Percentiles rank a stretch among this genome's conserved stretches.
Conservation (phyloP, 768 basidiomycete species). For the Kwoniella sp. region DNA sequence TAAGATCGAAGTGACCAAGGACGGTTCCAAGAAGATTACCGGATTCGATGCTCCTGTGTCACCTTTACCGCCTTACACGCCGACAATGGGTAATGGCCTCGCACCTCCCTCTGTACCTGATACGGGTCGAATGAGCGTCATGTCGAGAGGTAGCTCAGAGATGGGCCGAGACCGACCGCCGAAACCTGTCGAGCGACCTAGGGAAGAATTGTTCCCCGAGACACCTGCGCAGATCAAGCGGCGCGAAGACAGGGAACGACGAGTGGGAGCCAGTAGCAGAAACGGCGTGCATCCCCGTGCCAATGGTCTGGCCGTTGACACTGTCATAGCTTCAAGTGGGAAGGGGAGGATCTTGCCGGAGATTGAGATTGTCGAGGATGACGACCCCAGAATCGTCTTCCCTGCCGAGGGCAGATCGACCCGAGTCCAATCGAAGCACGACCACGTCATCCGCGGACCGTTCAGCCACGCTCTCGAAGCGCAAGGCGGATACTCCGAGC, state of each 20-base stretch:
- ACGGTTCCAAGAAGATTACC: slow-evolving; percentile 40
- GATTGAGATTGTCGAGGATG: slow-evolving; percentile 52
- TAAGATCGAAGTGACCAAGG: slow-evolving; percentile 29
- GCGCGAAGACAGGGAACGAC: slow-evolving; percentile 43
- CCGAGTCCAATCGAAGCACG: slow-evolving; percentile 38
- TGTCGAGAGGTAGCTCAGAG: slow-evolving; percentile 17
- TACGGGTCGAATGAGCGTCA: slow-evolving; percentile 5
- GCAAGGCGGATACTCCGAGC: slow-evolving; percentile 16
- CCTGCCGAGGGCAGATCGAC: slow-evolving; percentile 34
- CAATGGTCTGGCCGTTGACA: slow-evolving; percentile 29
- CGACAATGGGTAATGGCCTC: slow-evolving; percentile 10
- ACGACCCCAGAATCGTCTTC: slow-evolving; percentile 47
- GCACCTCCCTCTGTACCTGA: slow-evolving; percentile 1
- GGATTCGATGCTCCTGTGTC: slow-evolving; percentile 48
- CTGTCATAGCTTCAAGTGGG: slow-evolving; percentile 7
- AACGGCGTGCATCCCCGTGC: slow-evolving; percentile 1
- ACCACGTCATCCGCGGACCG: slow-evolving; percentile 48
- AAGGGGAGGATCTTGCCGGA: slow-evolving; percentile 38
- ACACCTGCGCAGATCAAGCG: slow-evolving; percentile 53
- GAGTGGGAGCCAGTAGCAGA: slow-evolving; percentile 14
- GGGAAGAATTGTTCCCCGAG: slow-evolving; percentile 50
- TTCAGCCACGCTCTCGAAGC: slow-evolving; percentile 39
- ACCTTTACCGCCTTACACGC: slow-evolving; percentile 30
- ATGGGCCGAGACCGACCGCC: slow-evolving; percentile 18
- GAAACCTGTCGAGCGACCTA: slow-evolving; percentile 44